Conservation (phyloP, 75 land plant species). For the Sequoiadendron giganteum region DNA sequence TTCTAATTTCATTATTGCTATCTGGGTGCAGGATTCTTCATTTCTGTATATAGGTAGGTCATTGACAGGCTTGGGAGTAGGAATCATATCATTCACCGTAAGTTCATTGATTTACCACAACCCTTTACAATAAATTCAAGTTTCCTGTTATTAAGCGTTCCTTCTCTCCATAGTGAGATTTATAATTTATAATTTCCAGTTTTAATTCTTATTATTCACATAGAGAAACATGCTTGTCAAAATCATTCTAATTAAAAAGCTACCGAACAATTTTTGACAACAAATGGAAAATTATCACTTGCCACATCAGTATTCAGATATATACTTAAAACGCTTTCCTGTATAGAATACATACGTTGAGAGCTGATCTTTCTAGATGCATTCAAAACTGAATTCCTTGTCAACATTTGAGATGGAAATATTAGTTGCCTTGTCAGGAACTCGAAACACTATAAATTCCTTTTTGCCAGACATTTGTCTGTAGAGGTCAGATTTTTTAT, state of each 20-base stretch:
- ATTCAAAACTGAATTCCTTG: not conserved
- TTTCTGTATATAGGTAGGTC: conserved; percentile 21
- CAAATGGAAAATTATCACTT: not conserved
- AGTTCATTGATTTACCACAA: conserved; percentile 6
- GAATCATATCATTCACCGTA: conserved; percentile 39
- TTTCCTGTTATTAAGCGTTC: not conserved
- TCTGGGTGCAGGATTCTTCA: conserved; percentile 10
- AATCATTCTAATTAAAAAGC: not conserved
- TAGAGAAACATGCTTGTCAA: not conserved
- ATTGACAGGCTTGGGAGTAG: conserved; percentile 33
- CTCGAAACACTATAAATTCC: not conserved
- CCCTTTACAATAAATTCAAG: not conserved
- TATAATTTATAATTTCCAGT: not conserved
- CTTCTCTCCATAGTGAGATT: not conserved
- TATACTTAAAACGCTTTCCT: not conserved
- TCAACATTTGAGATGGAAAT: not conserved
- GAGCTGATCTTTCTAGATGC: not conserved
- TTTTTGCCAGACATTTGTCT: not conserved
- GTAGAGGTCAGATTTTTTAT: not conserved
- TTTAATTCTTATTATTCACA: not conserved
- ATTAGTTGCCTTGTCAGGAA: not conserved
- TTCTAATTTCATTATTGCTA: not conserved
- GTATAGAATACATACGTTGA: not conserved
- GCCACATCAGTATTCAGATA: not conserved
- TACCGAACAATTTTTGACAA: not conserved